These are phyloP conservation scores for Ganoderma leucocontextum DNA, from an alignment of 1,284 basidiomycete genomes.

Conservation along the genomic window DNA sequence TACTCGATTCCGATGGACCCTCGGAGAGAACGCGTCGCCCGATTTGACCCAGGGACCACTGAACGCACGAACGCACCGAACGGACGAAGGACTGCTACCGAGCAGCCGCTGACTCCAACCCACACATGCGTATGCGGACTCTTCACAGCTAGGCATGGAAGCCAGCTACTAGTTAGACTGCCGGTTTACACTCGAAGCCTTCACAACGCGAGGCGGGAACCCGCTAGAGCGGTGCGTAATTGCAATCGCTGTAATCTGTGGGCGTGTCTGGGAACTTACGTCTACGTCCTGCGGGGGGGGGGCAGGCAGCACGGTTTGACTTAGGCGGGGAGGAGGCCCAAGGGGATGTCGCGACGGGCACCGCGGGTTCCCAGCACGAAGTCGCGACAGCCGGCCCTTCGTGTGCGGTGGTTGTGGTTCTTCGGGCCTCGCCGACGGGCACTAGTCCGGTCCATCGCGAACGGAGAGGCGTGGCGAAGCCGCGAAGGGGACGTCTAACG, in stretches of 20 bases:
- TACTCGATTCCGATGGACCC: slow-evolving; percentile 29
- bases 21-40: slow-evolving; percentile 29
- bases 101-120: neutral
- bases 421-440: slow-evolving; percentile 15
- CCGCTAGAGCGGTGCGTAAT: slow-evolving; percentile 12
- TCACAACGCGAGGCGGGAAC: slow-evolving; percentile 13
- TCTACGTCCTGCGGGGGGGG: slow-evolving; percentile 4
- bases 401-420: slow-evolving; percentile 10
- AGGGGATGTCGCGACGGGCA: slow-evolving; percentile 11
- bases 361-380: slow-evolving; percentile 21
- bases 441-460: slow-evolving; percentile 3
- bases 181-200: slow-evolving; percentile 9
- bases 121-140: slow-evolving; percentile 2
- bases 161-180: slow-evolving; percentile 14
- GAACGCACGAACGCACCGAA: neutral
- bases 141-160: slow-evolving; percentile 21
- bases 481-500: neutral
- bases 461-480: neutral
- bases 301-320: neutral
- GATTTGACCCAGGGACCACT: neutral
- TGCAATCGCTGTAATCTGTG: slow-evolving; percentile 11
- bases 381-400: slow-evolving; percentile 17
- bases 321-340: neutral
- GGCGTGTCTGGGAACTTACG: slow-evolving; percentile 27
- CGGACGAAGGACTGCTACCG: neutral